Base-by-base conservation (phyloP, 1,284 basidiomycete species). In the Cutaneotrichosporon sp. region DNA sequence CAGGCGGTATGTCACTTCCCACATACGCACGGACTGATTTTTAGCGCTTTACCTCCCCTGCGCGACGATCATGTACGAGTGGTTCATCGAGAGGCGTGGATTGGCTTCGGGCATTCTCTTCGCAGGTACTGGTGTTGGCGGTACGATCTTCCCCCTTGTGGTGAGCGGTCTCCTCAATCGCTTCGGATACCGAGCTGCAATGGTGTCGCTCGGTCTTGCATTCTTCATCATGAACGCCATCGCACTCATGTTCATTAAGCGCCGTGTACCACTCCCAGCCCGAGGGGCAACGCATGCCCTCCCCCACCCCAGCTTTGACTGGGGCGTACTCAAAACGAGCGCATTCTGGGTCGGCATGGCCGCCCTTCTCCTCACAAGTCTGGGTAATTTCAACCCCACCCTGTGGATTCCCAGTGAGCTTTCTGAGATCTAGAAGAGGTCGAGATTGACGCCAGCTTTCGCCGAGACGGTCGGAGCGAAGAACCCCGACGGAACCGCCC, bases 351-450 rank as follows among this genome's bases (percentile, higher is more conserved):
- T 73, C 14, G 79, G 76, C 36, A 52, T 63, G 2, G 62, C 65
- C 4, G 73, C 73, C 2, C 76, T 80, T 32, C 62, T 79, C 5
- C 58, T 79, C 26, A 78, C 76, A 0, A 73, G 72, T 50, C 53
- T 79, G 42, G 79, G 78, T 49, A 80, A 79, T 63, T 81, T 81
- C 55, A 68, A 79, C 52, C 80, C 80, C 0, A 73, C 68, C 11
- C 64, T 81, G 18, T 81, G 76, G 72, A 69, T 81, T 13, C 80
- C 80, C 8, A 70, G 75, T 79, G 60, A 66, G 77, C 72, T 2
- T 16, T 5, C n/a, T 36, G 72, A 68, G 34, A 10, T 4, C 1
- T 7, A 6, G 31, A 8, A 26, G 47, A 49, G 21, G 8, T 8
- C 2, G n/a, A 6, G 9, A 22, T 42, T 61, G 36, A 49, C 50